A percentile compares a stretch with the other conserved stretches of the same genome.
Conservation (phyloP, 257 asterid species). For the Solanum gandarillasii region DNA sequence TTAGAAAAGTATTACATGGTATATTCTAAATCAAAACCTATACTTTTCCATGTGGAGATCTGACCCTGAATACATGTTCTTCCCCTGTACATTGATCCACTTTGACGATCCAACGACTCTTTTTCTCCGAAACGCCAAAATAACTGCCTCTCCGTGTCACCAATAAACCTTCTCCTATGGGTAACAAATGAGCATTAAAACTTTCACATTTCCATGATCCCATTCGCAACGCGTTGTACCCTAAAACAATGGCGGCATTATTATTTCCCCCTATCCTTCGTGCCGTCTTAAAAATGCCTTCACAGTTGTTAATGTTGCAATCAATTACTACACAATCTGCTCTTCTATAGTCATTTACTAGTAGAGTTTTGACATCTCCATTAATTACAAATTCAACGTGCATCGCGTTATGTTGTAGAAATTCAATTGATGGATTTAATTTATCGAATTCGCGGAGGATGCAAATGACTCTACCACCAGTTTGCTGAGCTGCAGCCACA, state of each 20-base stretch:
- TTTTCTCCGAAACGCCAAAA: neutral
- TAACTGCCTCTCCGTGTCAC: conserved; percentile 1
- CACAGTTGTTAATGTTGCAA: conserved; percentile 39
- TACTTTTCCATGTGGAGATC: conserved; percentile 8
- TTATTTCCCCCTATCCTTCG: neutral
- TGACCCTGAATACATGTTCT: conserved; percentile 54
- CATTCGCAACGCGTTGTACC: conserved; percentile 47
- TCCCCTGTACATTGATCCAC: conserved; percentile 58
- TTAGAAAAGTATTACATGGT: neutral
- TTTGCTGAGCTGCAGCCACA: conserved; percentile 61
- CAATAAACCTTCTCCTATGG: conserved; percentile 54
- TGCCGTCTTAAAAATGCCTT: conserved; percentile 14
- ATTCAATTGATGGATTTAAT: neutral
- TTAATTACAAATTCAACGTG: conserved; percentile 22
- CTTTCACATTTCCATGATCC: conserved; percentile 21
- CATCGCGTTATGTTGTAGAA: conserved; percentile 4
- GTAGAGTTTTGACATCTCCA: conserved; percentile 37
- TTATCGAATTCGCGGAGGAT: conserved; percentile 22
- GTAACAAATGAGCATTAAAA: conserved; percentile 38
- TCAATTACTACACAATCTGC: conserved; percentile 47
- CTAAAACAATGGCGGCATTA: conserved; percentile 24
- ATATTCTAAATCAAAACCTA: neutral
- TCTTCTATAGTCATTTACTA: conserved; percentile 20
- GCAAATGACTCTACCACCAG: conserved; percentile 53
- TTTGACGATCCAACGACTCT: neutral